These are phyloP conservation scores for Colletotrichum graminicola DNA, from an alignment of 2,329 filamentous ascomycete species.

Conservation along the genomic window DNA sequence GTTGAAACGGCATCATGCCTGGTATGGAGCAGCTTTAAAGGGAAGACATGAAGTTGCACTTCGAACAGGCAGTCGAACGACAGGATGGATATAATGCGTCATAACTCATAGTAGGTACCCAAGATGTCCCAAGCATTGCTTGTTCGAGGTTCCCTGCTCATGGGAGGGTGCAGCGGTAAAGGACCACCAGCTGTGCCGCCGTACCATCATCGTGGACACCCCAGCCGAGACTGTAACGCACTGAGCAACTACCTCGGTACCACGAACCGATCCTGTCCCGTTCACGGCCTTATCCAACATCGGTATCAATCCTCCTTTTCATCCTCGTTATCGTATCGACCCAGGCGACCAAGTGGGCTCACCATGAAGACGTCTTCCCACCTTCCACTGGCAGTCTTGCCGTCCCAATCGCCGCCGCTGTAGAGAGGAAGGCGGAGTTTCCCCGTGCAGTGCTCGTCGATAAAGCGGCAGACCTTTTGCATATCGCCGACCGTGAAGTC, in stretches of 20 bases:
- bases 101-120: conserved; percentile 1
- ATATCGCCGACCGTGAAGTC: conserved; percentile 40
- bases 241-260: not conserved
- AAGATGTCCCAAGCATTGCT: not conserved
- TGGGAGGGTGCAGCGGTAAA: not conserved
- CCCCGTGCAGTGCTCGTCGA: conserved; percentile 38
- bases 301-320: conserved; percentile 22
- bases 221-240: not conserved
- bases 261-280: not conserved
- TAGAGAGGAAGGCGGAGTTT: conserved; percentile 37
- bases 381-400: conserved; percentile 33
- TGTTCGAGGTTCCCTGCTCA: not conserved
- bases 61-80: not conserved
- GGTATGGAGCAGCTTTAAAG: not conserved
- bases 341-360: conserved; percentile 31
- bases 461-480: conserved; percentile 40
- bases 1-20: not conserved
- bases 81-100: not conserved
- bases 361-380: conserved; percentile 41
- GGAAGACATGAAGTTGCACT: too few relatives aligned
- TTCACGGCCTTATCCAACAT: not conserved
- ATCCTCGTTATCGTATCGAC: conserved; percentile 31
- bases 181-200: not conserved
- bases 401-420: conserved; percentile 39
- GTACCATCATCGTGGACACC: not conserved